Conservation (phyloP, 1,284 basidiomycete genomes). For the Tylopilus orsonianus region DNA sequence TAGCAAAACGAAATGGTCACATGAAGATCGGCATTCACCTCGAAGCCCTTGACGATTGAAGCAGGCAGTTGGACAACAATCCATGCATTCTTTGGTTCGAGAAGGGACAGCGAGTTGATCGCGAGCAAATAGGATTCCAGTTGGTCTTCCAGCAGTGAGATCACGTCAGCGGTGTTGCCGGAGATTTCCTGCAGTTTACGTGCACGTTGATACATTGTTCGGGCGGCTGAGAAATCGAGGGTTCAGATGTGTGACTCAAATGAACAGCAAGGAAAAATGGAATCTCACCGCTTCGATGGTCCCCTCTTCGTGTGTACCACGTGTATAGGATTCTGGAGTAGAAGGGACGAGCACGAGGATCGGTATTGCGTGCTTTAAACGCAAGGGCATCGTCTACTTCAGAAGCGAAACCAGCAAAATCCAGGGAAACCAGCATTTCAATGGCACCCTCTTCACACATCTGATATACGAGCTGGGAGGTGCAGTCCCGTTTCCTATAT, state of each 20-base stretch:
- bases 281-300: constrained; percentile 82
- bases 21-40: constrained; percentile 29
- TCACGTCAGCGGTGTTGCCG: constrained; percentile 49
- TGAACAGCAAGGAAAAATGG: constrained; percentile 14
- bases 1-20: constrained; percentile 21
- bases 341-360: constrained; percentile 82
- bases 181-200: constrained; percentile 70
- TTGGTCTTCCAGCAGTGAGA: constrained; percentile 70
- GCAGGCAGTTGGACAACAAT: constrained; percentile 41
- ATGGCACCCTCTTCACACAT: constrained; percentile 93
- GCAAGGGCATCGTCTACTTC: constrained; percentile 89
- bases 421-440: constrained; percentile 77
- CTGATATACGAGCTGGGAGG: constrained; percentile 78
- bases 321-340: constrained; percentile 95
- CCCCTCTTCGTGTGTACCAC: constrained; percentile 85
- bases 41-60: constrained; percentile 26
- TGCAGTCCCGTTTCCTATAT: constrained; percentile 74
- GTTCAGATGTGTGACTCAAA: constrained; percentile 18
- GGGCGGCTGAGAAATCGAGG: constrained; percentile 59
- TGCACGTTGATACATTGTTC: constrained; percentile 94
- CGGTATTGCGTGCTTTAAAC: constrained; percentile 94
- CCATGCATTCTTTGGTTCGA: constrained; percentile 83
- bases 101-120: constrained; percentile 86
- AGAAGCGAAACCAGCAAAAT: constrained; percentile 82
- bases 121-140: constrained; percentile 83